phyloP scores from a whole-genome alignment of 2,329 filamentous ascomycete genomes.

The Colletotrichum sp. region DNA sequence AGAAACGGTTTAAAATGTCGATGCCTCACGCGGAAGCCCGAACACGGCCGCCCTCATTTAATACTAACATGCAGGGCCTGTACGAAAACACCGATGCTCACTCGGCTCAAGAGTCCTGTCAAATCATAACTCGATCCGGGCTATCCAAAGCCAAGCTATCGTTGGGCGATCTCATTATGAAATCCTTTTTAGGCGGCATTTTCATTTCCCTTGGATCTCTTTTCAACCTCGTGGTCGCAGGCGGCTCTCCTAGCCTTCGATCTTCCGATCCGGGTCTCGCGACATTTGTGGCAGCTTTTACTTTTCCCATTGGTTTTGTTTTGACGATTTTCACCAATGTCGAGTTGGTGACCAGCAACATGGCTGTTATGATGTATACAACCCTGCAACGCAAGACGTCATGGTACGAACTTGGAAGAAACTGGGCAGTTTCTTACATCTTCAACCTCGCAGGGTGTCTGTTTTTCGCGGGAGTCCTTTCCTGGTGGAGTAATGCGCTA shows the following conservation, averaged over 20 bases:
- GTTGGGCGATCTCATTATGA: background rate
- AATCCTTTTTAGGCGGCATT: slow-evolving; percentile 1
- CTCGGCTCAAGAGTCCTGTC: background rate
- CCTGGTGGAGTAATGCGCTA: background rate
- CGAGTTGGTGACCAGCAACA: slow-evolving; percentile 2
- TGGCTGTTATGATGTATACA: background rate
- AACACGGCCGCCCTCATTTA: too few relatives aligned
- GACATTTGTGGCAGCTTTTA: background rate
- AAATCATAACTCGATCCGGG: background rate
- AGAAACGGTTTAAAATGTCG: background rate
- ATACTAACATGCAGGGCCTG: background rate
- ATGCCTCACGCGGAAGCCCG: background rate
- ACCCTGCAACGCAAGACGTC: background rate
- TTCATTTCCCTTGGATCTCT: slow-evolving; percentile 5
- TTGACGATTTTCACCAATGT: background rate
- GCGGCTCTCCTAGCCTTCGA: background rate
- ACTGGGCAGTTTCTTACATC: background rate
- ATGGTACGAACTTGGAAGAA: background rate
- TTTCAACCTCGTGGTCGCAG: background rate
- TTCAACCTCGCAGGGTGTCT: background rate
- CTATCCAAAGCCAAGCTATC: background rate
- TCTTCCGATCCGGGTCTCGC: background rate
- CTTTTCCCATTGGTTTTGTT: background rate
- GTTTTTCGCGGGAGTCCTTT: background rate
- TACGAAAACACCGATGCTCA: background rate